phyloP scores from a whole-genome alignment of 2,329 filamentous ascomycete species.

The Fusarium siculi region DNA sequence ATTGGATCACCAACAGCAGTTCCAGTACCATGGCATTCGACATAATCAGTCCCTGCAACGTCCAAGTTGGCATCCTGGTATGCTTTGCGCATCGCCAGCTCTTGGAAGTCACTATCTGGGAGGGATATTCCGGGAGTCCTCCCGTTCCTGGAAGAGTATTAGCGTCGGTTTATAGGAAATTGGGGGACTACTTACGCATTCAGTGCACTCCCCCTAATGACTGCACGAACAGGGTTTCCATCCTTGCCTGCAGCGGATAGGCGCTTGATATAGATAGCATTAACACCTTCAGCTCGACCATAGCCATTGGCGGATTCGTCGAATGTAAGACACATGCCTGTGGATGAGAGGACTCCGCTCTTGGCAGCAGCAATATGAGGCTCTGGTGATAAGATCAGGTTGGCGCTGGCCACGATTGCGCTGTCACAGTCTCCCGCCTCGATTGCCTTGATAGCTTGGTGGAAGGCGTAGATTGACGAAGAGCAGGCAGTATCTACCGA shows the following conservation, averaged over 20 bases:
- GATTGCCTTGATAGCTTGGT: not conserved
- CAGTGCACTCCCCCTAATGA: not conserved
- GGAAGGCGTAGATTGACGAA: not conserved
- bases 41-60: not conserved
- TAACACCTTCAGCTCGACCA: not conserved
- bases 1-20: not conserved
- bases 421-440: not conserved
- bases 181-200: not conserved
- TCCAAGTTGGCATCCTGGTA: not conserved
- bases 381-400: not conserved
- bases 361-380: not conserved
- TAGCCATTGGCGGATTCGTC: not conserved
- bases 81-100: not conserved
- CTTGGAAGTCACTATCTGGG: not conserved
- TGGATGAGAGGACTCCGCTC: not conserved
- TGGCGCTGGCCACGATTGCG: not conserved
- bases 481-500: not conserved
- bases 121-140: not conserved
- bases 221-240: not conserved
- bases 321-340: not conserved
- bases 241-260: not conserved
- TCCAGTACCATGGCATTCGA: not conserved
- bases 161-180: fast-evolving
- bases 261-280: not conserved
- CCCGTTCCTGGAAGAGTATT: not conserved